These are phyloP conservation scores for Penicillium sp. DNA, from an alignment of 2,329 filamentous ascomycete genomes.

Conservation along the genomic window DNA sequence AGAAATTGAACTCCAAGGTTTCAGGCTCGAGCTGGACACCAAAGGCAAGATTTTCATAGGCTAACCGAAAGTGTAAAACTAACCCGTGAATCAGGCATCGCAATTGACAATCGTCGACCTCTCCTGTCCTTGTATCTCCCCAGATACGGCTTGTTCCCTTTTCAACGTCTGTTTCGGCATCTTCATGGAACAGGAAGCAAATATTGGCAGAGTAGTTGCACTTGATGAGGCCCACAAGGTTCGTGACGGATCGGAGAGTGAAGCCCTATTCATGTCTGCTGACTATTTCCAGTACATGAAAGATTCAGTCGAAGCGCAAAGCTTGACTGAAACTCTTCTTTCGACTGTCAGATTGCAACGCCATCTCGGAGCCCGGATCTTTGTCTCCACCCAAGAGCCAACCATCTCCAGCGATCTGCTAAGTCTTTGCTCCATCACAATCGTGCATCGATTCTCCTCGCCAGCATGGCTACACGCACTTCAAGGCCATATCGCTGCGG, in stretches of 20 bases:
- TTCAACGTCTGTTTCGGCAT: conserved; percentile 71
- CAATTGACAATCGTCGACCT: conserved; percentile 68
- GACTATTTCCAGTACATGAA: not conserved
- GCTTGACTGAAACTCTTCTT: conserved; percentile 63
- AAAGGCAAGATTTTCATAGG: conserved; percentile 45
- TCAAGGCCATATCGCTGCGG: conserved; percentile 49
- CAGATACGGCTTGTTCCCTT: conserved; percentile 66
- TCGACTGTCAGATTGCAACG: conserved; percentile 68
- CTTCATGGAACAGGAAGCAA: conserved; percentile 58
- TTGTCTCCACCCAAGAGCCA: conserved; percentile 77
- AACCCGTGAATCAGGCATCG: not conserved
- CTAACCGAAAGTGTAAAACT: not conserved
- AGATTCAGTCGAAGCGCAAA: conserved; percentile 53
- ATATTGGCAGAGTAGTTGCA: conserved; percentile 62
- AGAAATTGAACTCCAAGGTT: not conserved
- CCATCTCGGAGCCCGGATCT: conserved; percentile 64
- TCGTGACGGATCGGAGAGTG: not conserved
- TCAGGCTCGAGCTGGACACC: conserved; percentile 29
- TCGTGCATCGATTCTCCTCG: conserved; percentile 71
- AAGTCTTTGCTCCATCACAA: conserved; percentile 69
- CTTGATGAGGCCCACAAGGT: conserved; percentile 78
- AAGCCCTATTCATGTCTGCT: not conserved
- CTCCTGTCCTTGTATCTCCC: conserved; percentile 68
- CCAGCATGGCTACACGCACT: conserved; percentile 61
- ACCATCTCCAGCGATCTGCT: conserved; percentile 68